Conservation (phyloP, 805 yeast species). For the Yamadazyma philogaea region DNA sequence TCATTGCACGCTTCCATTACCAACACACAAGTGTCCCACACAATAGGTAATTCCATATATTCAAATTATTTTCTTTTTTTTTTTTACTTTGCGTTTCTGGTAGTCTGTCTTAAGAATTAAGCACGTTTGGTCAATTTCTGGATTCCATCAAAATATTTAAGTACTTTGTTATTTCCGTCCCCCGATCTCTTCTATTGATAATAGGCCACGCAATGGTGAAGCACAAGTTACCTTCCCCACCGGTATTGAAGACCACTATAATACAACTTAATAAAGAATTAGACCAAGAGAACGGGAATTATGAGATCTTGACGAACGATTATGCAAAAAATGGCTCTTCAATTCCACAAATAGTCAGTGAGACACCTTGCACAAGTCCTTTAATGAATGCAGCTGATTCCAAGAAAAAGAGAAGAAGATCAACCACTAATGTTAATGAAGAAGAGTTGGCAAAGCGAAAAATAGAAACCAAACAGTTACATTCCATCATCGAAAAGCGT, state of each 20-base stretch:
- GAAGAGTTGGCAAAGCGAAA: constrained; percentile 42
- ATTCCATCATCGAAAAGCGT: constrained; percentile 76
- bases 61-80: too few species aligned
- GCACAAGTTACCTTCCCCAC: constrained; percentile 34
- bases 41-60: too few species aligned
- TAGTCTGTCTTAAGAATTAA: constrained; percentile 7
- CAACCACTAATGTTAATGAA: constrained; percentile 35
- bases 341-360: neutral
- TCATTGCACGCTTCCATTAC: too few species aligned
- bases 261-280: constrained; percentile 43
- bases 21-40: constrained; percentile 1
- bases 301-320: constrained; percentile 42
- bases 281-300: constrained; percentile 40
- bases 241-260: constrained; percentile 42
- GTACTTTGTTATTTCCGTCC: neutral
- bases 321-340: constrained; percentile 16
- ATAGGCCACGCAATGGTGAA: neutral
- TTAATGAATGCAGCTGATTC: constrained; percentile 4
- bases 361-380: constrained; percentile 8
- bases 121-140: constrained; percentile 5
- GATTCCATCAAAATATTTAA: constrained; percentile 1
- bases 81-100: constrained; percentile 4
- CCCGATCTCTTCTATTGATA: neutral
- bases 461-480: constrained; percentile 47
- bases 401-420: constrained; percentile 39